Conservation (phyloP, 2,329 filamentous ascomycete genomes). For the Penicillium sp. region DNA sequence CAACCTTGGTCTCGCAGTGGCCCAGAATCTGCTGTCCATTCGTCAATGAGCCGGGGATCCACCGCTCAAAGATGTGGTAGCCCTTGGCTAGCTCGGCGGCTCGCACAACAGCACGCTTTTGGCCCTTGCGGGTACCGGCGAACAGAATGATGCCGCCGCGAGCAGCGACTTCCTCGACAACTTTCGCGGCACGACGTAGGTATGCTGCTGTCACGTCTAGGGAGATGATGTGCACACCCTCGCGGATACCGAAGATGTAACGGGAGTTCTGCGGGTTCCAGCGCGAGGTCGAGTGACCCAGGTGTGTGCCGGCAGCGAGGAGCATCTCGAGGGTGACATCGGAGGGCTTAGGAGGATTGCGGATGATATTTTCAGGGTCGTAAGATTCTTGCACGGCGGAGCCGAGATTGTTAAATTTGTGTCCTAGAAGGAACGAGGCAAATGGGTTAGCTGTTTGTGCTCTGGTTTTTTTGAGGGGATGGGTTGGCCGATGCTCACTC, state of each 20-base stretch:
- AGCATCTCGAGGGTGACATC: slow-evolving; percentile 90
- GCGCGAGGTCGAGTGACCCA: slow-evolving; percentile 85
- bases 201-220: slow-evolving; percentile 87
- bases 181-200: slow-evolving; percentile 87
- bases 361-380: slow-evolving; percentile 50
- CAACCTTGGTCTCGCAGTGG: slow-evolving; percentile 69
- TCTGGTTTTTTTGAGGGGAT: background rate
- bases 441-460: background rate
- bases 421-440: slow-evolving; percentile 25
- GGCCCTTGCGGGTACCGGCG: slow-evolving; percentile 81
- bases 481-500: slow-evolving; percentile 28
- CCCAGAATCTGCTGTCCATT: slow-evolving; percentile 90
- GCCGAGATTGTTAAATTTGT: slow-evolving; percentile 40
- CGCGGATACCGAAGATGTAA: slow-evolving; percentile 89
- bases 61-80: slow-evolving; percentile 89
- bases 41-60: slow-evolving; percentile 89
- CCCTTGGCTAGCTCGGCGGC: slow-evolving; percentile 77
- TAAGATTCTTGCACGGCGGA: slow-evolving; percentile 34
- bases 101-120: slow-evolving; percentile 77
- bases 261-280: slow-evolving; percentile 95
- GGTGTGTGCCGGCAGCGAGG: slow-evolving; percentile 82
- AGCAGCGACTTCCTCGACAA: slow-evolving; percentile 84
- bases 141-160: slow-evolving; percentile 86
- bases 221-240: slow-evolving; percentile 90
- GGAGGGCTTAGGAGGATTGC: slow-evolving; percentile 72